Percentiles rank a stretch among this genome's conserved stretches.
Conservation (phyloP, 345 rosid genomes). For the Angophora floribunda region DNA sequence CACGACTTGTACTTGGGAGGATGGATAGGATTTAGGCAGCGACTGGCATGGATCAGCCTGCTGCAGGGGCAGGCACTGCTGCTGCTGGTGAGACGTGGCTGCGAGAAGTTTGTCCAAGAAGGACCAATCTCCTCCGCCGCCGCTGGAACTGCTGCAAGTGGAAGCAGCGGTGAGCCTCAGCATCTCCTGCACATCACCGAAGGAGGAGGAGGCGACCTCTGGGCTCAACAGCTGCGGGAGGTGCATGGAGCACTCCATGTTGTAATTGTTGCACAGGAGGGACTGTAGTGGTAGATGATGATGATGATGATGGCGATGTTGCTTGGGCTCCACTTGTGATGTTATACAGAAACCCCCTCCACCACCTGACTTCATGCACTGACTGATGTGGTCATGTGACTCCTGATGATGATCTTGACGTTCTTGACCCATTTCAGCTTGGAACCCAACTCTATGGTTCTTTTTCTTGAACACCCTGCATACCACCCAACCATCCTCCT, state of each 20-base stretch:
- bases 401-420: slow-evolving; percentile 8
- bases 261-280: not conserved
- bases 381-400: not conserved
- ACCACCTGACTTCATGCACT: not conserved
- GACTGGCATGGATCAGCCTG: not conserved
- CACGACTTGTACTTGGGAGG: slow-evolving; percentile 7
- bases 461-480: slow-evolving; percentile 76
- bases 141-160: slow-evolving; percentile 11
- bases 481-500: slow-evolving; percentile 75
- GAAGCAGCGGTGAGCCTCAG: slow-evolving; percentile 42
- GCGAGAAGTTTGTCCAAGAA: slow-evolving; percentile 82
- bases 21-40: not conserved
- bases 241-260: slow-evolving; percentile 34
- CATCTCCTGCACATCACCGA: slow-evolving; percentile 61
- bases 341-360: not conserved
- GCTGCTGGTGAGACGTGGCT: slow-evolving; percentile 7
- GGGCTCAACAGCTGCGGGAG: slow-evolving; percentile 80
- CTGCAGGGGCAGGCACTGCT: not conserved
- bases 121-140: slow-evolving; percentile 67
- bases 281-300: slow-evolving; percentile 13
- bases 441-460: slow-evolving; percentile 46
- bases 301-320: slow-evolving; percentile 6
- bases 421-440: slow-evolving; percentile 27
- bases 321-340: not conserved
- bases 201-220: slow-evolving; percentile 31